Evolutionary conservation across 1,139 yeast genomes (phyloP).

Genomic region (Wickerhamomyces sp.): DNA sequence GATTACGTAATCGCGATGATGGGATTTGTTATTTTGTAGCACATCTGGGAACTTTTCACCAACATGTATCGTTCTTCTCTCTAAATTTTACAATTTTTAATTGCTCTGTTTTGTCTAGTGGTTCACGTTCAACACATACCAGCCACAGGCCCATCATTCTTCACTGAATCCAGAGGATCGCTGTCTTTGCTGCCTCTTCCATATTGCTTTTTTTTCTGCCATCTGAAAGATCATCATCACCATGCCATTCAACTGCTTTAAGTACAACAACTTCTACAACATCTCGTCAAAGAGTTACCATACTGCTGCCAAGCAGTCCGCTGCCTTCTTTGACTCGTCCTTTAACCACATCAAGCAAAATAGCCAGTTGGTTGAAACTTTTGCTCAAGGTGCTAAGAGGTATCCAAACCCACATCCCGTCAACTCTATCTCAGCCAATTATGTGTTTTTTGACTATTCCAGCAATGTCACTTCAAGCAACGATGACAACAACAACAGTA

Average conservation of each 20-base stretch:
- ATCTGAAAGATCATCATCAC: slow-evolving; percentile 1
- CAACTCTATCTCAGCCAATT: slow-evolving; percentile 18
- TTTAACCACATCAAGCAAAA: slow-evolving; percentile 24
- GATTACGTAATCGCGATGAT: no score
- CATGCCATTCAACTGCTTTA: slow-evolving; percentile 25
- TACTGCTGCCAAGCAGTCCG: slow-evolving; percentile 22
- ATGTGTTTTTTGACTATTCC: slow-evolving; percentile 15
- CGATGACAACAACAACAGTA: slow-evolving; percentile 9
- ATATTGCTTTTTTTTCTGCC: no score
- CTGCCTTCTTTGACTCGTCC: slow-evolving; percentile 25
- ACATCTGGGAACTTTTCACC: no score
- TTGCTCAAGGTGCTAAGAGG: slow-evolving; percentile 17
- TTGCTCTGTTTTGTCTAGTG: no score
- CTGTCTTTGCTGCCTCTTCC: background rate
- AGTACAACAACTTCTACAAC: slow-evolving; percentile 15
- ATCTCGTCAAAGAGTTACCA: slow-evolving; percentile 21
- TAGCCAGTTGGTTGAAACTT: slow-evolving; percentile 14
- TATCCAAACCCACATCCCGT: slow-evolving; percentile 24
- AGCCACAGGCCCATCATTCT: background rate
- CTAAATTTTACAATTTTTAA: no score
- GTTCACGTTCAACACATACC: no score
- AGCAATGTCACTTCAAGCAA: slow-evolving; percentile 5
- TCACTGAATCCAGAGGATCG: background rate
- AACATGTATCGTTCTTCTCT: no score
- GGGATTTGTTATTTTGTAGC: no score